phyloP scores from a whole-genome alignment of 2,329 filamentous ascomycete genomes.

The Colletotrichum sublineola region DNA sequence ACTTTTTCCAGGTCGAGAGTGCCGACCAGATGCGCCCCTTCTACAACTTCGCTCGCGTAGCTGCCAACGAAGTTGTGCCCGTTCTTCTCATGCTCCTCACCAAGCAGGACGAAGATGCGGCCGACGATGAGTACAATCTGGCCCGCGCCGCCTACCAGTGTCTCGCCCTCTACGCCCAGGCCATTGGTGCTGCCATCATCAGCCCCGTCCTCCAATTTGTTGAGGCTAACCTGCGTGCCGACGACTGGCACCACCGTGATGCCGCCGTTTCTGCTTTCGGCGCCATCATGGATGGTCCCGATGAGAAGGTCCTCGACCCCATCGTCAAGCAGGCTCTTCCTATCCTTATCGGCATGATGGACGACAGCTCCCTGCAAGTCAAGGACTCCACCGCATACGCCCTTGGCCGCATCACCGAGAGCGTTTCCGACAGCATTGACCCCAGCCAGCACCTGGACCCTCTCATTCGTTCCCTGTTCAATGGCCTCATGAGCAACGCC shows the following conservation, averaged over 20 bases:
- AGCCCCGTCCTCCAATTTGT: conserved; percentile 90
- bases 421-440: conserved; percentile 92
- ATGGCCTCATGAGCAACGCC: conserved; percentile 87
- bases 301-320: conserved; percentile 90
- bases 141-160: conserved; percentile 97
- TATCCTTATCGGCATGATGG: conserved; percentile 92
- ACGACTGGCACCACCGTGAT: conserved; percentile 96
- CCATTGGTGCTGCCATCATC: conserved; percentile 87
- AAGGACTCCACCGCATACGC: conserved; percentile 97
- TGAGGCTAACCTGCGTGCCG: conserved; percentile 87
- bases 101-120: conserved; percentile 97
- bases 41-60: conserved; percentile 95
- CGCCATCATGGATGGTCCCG: conserved; percentile 98
- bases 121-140: conserved; percentile 97
- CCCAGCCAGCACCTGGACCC: conserved; percentile 84
- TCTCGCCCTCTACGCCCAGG: conserved; percentile 93
- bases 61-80: conserved; percentile 93
- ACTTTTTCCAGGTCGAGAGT: conserved; percentile 69
- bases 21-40: conserved; percentile 89
- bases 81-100: conserved; percentile 90
- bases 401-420: conserved; percentile 94
- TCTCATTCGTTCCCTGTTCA: conserved; percentile 89
- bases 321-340: conserved; percentile 96
- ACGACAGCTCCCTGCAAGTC: conserved; percentile 89
- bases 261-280: conserved; percentile 97